Conservation (phyloP, 176 grass and related monocot genomes). For the Aegilops speltoides region DNA sequence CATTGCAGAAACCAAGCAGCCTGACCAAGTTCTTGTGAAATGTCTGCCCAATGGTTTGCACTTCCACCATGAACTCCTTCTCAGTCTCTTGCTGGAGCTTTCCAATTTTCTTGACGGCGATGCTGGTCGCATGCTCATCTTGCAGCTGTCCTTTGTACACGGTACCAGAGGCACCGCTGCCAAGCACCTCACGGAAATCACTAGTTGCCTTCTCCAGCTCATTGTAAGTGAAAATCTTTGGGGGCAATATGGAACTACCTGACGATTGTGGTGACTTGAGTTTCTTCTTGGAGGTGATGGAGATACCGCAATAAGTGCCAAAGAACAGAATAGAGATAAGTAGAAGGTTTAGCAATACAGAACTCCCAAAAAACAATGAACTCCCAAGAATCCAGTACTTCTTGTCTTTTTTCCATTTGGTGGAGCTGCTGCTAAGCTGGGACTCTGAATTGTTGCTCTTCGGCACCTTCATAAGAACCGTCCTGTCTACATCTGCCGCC, state of each 20-base stretch:
- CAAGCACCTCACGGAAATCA: conserved; percentile 35
- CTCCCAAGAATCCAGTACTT: conserved; percentile 20
- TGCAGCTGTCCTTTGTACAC: conserved; percentile 37
- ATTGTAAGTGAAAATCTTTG: conserved; percentile 28
- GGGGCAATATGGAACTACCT: not conserved
- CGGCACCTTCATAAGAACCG: conserved; percentile 12
- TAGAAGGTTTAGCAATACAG: conserved; percentile 12
- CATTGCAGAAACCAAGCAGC: conserved; percentile 8
- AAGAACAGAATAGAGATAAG: conserved; percentile 10
- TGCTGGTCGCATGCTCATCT: not conserved
- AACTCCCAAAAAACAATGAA: conserved; percentile 13
- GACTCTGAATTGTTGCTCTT: not conserved
- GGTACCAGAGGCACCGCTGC: conserved; percentile 34
- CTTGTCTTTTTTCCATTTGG: not conserved
- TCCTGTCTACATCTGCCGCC: not conserved
- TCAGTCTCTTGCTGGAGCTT: conserved; percentile 5
- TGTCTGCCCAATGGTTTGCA: conserved; percentile 21
- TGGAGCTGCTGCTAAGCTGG: not conserved
- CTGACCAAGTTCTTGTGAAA: conserved; percentile 25
- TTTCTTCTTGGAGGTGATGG: conserved; percentile 1
- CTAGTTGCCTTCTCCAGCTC: conserved; percentile 39
- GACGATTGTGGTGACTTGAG: not conserved
- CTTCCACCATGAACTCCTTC: conserved; percentile 25
- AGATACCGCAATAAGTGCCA: not conserved
- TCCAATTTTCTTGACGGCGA: conserved; percentile 17